Conservation (phyloP, 495 filamentous ascomycete genomes). For the Letharia lupina region DNA sequence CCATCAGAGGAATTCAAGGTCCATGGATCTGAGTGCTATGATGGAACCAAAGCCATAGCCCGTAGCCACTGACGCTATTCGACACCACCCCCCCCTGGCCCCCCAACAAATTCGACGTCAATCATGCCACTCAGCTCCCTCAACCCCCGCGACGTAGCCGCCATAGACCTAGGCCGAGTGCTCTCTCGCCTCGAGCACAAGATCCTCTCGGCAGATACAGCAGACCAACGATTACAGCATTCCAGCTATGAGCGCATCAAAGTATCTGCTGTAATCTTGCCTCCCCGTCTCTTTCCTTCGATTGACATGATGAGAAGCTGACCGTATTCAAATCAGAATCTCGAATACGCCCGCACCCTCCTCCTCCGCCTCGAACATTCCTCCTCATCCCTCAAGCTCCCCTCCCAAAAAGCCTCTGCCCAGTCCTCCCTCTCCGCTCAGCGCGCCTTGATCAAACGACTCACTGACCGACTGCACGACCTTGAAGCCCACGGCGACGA, state of each 20-base stretch:
- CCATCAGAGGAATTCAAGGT: too few species aligned
- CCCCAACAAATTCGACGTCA: not conserved
- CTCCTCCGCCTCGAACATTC: constrained; percentile 72
- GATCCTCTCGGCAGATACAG: constrained; percentile 52
- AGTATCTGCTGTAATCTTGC: constrained; percentile 49
- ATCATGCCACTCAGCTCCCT: not conserved
- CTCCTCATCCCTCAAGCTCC: constrained; percentile 53
- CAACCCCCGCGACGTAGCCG: constrained; percentile 31
- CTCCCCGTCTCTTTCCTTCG: not conserved
- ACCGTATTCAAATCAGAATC: constrained; percentile 44
- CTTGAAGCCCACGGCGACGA: constrained; percentile 21
- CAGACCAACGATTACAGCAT: constrained; percentile 49
- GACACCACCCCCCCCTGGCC: too few species aligned
- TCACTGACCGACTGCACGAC: constrained; percentile 22
- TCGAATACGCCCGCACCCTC: constrained; percentile 69
- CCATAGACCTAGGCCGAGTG: constrained; percentile 62
- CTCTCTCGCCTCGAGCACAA: constrained; percentile 64
- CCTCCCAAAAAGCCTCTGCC: constrained; percentile 53
- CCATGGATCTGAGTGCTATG: not conserved
- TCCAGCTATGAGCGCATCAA: constrained; percentile 65
- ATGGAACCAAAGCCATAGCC: not conserved
- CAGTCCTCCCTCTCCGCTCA: constrained; percentile 51
- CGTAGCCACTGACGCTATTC: not conserved
- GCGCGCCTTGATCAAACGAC: constrained; percentile 25
- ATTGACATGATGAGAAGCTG: not conserved